These are phyloP conservation scores for Medicago arabica DNA, from an alignment of 306 rosid species.

Conservation along the genomic window DNA sequence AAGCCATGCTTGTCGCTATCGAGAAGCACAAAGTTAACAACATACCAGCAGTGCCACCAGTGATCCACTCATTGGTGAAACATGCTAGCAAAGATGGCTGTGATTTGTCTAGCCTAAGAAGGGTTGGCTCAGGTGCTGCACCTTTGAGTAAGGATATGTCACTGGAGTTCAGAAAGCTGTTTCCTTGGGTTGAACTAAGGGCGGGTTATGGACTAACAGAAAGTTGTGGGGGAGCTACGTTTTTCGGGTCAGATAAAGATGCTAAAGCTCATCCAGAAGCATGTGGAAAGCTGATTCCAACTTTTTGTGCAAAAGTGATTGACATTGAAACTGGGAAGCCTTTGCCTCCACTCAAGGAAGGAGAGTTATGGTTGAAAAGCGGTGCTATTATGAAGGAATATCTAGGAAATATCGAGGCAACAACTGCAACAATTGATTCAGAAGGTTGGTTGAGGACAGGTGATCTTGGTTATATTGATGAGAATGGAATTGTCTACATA, in stretches of 20 bases:
- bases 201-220: slow-evolving; percentile 91
- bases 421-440: slow-evolving; percentile 58
- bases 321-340: slow-evolving; percentile 64
- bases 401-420: slow-evolving; percentile 75
- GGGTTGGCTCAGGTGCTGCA: slow-evolving; percentile 83
- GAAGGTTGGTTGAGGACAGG: slow-evolving; percentile 89
- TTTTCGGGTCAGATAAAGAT: slow-evolving; percentile 50
- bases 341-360: slow-evolving; percentile 68
- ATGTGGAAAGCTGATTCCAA: slow-evolving; percentile 69
- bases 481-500: slow-evolving; percentile 66
- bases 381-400: slow-evolving; percentile 78
- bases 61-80: slow-evolving; percentile 75
- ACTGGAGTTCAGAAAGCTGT: slow-evolving; percentile 61
- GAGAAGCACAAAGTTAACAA: slow-evolving; percentile 62
- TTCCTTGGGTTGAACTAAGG: slow-evolving; percentile 88
- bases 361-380: slow-evolving; percentile 86
- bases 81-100: slow-evolving; percentile 45
- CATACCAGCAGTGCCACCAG: slow-evolving; percentile 87
- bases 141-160: slow-evolving; percentile 76
- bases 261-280: slow-evolving; percentile 61
- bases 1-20: slow-evolving; percentile 65
- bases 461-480: slow-evolving; percentile 81
- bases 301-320: slow-evolving; percentile 67
- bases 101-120: slow-evolving; percentile 68
- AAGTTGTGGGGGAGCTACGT: slow-evolving; percentile 64